A percentile compares a stretch with the other conserved stretches of the same genome.
These are phyloP conservation scores for Kwoniella europaea DNA, from an alignment of 768 basidiomycete species.

Conservation along the genomic window DNA sequence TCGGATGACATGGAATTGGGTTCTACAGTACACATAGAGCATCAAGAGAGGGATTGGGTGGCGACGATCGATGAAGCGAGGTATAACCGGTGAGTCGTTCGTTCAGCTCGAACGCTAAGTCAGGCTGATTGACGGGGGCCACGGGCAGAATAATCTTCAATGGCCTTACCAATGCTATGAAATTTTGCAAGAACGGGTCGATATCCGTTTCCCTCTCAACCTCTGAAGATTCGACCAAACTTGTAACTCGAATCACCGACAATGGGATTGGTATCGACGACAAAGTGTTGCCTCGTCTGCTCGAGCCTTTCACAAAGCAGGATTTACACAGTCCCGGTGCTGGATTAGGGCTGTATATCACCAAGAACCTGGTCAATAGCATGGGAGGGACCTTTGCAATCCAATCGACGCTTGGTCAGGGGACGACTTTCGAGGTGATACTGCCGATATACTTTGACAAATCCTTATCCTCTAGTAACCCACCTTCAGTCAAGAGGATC, in stretches of 20 bases:
- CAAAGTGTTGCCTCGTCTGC: slow-evolving; percentile 23
- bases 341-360: slow-evolving; percentile 51
- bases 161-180: slow-evolving; percentile 43
- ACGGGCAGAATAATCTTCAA: slow-evolving; percentile 42
- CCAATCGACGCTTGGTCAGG: slow-evolving; percentile 14
- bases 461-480: too few species aligned
- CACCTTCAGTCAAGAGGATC: neutral
- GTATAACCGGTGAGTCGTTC: slow-evolving; percentile 36
- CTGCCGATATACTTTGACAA: slow-evolving; percentile 28
- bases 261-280: slow-evolving; percentile 39
- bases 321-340: slow-evolving; percentile 38
- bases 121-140: neutral
- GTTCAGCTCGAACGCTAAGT: too few species aligned
- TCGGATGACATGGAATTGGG: slow-evolving; percentile 7
- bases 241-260: slow-evolving; percentile 30
- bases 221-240: neutral
- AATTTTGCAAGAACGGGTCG: slow-evolving; percentile 29
- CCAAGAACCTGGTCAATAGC: slow-evolving; percentile 31
- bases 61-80: slow-evolving; percentile 33
- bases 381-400: slow-evolving; percentile 39
- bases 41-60: slow-evolving; percentile 44
- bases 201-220: slow-evolving; percentile 27
- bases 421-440: slow-evolving; percentile 35
- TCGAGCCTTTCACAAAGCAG: slow-evolving; percentile 49
- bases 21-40: slow-evolving; percentile 25